phyloP scores from a whole-genome alignment of 179 eudicot species.

The Silene noctiflora region DNA sequence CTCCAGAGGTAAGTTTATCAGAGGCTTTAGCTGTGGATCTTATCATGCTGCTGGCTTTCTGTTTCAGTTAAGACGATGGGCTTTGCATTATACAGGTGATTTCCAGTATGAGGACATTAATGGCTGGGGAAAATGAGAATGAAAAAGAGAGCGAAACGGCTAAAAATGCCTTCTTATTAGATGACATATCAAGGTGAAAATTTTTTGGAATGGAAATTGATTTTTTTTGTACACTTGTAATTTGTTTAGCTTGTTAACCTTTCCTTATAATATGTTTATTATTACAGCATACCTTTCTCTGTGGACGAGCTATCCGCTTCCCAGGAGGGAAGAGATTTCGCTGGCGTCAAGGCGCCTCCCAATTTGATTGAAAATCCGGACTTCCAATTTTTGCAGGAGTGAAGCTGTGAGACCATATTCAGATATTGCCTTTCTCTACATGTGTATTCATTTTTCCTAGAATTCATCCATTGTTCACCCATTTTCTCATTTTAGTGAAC shows the following conservation, averaged over 20 bases:
- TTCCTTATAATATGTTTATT: slow-evolving; percentile 12
- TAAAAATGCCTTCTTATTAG: slow-evolving; percentile 52
- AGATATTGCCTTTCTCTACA: slow-evolving; percentile 2
- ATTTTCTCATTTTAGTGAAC: not conserved
- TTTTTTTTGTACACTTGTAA: not conserved
- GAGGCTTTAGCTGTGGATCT: not conserved
- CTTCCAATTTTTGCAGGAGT: slow-evolving; percentile 72
- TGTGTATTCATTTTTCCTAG: slow-evolving; percentile 19
- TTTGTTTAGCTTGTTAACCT: not conserved
- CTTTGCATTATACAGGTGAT: slow-evolving; percentile 47
- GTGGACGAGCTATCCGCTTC: slow-evolving; percentile 54
- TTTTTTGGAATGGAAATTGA: not conserved
- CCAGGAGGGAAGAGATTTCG: slow-evolving; percentile 56
- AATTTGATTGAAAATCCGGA: slow-evolving; percentile 61
- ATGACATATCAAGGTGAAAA: slow-evolving; percentile 59
- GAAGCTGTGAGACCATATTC: slow-evolving; percentile 22
- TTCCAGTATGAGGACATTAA: slow-evolving; percentile 45
- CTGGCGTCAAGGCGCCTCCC: slow-evolving; percentile 57
- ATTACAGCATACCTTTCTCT: slow-evolving; percentile 72
- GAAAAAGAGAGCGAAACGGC: slow-evolving; percentile 26
- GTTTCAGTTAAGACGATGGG: not conserved
- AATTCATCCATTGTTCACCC: not conserved
- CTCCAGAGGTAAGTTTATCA: slow-evolving; percentile 27
- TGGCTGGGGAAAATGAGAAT: slow-evolving; percentile 46
- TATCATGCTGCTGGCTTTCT: not conserved